Evolutionary conservation across 306 rosid species (phyloP), one percentile per base, ranked within the genome.

Genomic region (Gastrolobium bilobum): DNA sequence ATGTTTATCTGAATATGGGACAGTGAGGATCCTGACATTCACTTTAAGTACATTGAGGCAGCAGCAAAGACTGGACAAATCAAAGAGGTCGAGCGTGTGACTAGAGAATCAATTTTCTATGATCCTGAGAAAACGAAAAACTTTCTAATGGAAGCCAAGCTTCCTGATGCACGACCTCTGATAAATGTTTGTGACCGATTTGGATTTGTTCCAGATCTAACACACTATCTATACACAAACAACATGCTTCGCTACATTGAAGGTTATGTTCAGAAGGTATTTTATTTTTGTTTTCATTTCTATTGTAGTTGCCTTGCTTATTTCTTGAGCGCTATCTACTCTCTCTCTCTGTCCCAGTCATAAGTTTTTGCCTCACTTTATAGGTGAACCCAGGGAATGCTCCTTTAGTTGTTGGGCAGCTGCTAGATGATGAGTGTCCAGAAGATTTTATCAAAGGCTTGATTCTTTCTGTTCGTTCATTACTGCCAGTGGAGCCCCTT

Each of bases 1-100:
- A 57, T 47, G 30, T 57, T 11, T 78, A 39, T 66, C 14, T 37
- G n/a, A 57, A n/a, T 59, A 56, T 85, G 90, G 63, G 63, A 68
- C 94, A 96, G 99, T 89, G 99, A 96, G 99, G 99, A 96, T 85
- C 99, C 99, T 77, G 99, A 96, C 73, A 96, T 96, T 78, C 99
- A 96, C 91, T 96, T 93, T 68, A 96, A 96, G 94, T 96, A 96
- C 94, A 91, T 96, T 52, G 99, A 96, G 81, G 89, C 99, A 13
- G 99, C 99, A 73, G 99, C 99, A 10, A 96, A 94, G 88, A 96
- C 98, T 81, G 99, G 99, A 38, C 99, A 96, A 80, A 96, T 96
- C 80, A 96, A 96, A 82, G 99, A 96, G 85, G 99, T 96, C 1
- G 99, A 96, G 83, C 98, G 99, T 48, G 98, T 96, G 78, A 96